phyloP scores from a whole-genome alignment of 2,329 filamentous ascomycete genomes.

The Akanthomyces dipterigenus region DNA sequence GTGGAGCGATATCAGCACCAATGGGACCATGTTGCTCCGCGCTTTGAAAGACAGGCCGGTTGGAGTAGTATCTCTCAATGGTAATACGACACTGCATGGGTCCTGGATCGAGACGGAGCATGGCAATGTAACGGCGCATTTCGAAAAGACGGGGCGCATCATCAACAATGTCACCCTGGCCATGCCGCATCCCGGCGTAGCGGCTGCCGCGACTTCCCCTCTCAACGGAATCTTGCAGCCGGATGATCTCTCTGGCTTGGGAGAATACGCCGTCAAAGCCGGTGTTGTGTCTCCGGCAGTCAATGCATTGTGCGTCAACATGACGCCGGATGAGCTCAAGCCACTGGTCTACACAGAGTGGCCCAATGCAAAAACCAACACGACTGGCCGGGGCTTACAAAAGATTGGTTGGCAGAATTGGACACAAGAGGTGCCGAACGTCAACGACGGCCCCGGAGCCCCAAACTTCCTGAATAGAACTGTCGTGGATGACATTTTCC shows the following conservation, averaged over 20 bases:
- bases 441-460: slow-evolving; percentile 18
- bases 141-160: slow-evolving; percentile 44
- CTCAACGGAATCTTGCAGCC: slow-evolving; percentile 66
- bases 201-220: slow-evolving; percentile 53
- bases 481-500: slow-evolving; percentile 62
- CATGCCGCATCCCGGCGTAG: slow-evolving; percentile 66
- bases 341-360: slow-evolving; percentile 60
- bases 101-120: slow-evolving; percentile 58
- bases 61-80: slow-evolving; percentile 57
- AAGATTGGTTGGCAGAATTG: slow-evolving; percentile 29
- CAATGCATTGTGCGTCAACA: slow-evolving; percentile 67
- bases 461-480: slow-evolving; percentile 46
- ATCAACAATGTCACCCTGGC: slow-evolving; percentile 73
- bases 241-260: slow-evolving; percentile 54
- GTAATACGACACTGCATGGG: slow-evolving; percentile 65
- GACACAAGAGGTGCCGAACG: slow-evolving; percentile 30
- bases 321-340: slow-evolving; percentile 50
- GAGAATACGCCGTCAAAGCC: slow-evolving; percentile 60
- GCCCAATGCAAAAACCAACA: slow-evolving; percentile 35
- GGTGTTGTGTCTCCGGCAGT: slow-evolving; percentile 64
- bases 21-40: slow-evolving; percentile 33
- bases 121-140: slow-evolving; percentile 45
- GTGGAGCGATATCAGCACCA: slow-evolving; percentile 45
- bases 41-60: slow-evolving; percentile 45
- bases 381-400: slow-evolving; percentile 30